Evolutionary conservation across 345 rosid species (phyloP).

Genomic region (Gossypium sturtianum): DNA sequence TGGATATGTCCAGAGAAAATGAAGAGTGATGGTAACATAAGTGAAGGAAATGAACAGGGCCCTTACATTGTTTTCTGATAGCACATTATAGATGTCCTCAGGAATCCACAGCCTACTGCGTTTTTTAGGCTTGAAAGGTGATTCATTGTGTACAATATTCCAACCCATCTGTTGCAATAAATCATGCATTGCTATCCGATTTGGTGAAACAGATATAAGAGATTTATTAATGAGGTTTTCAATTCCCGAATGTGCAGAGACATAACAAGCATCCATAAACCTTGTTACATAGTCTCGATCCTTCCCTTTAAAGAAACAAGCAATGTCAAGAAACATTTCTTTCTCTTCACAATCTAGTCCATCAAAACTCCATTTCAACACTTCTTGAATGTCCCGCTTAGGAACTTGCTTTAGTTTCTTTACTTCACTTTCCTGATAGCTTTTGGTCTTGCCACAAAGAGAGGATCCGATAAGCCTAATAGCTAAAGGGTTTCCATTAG

Average conservation of each 20-base stretch:
- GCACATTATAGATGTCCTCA: background rate
- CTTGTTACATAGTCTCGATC: conserved; percentile 14
- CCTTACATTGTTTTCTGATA: background rate
- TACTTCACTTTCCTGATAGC: conserved; percentile 24
- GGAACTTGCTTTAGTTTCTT: conserved; percentile 21
- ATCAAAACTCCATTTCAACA: conserved; percentile 35
- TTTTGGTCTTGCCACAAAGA: conserved; percentile 11
- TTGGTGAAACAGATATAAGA: conserved; percentile 13
- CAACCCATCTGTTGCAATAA: background rate
- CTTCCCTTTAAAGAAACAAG: conserved; percentile 25
- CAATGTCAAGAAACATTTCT: conserved; percentile 29
- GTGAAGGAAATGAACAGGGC: background rate
- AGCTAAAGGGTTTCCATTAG: conserved; percentile 37
- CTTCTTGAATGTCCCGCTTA: conserved; percentile 18
- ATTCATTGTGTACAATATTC: conserved; percentile 11
- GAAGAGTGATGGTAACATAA: background rate
- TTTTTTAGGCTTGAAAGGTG: background rate
- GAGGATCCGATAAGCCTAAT: conserved; percentile 33
- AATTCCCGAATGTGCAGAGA: conserved; percentile 22
- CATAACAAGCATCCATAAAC: conserved; percentile 20
- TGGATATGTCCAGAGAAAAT: no score
- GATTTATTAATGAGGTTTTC: conserved; percentile 15
- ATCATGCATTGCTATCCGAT: conserved; percentile 22
- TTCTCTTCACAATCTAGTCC: conserved; percentile 25
- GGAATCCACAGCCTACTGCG: conserved; percentile 7